Conservation (phyloP, 805 yeast species). For the Pichia californica region DNA sequence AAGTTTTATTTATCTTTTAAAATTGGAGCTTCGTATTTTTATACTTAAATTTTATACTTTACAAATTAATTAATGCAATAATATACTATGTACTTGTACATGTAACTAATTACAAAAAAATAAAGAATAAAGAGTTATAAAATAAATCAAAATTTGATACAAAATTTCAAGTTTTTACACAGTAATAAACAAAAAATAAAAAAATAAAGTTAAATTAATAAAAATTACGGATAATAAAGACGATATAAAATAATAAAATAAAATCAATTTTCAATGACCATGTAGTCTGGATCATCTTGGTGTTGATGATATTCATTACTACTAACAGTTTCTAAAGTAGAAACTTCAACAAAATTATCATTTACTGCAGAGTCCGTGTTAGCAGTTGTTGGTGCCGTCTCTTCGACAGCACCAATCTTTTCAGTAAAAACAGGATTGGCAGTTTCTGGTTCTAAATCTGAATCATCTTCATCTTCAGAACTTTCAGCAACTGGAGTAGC, state of each 20-base stretch:
- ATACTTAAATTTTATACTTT: no score
- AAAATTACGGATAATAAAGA: no score
- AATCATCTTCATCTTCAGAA: constrained; percentile 15
- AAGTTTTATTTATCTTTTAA: no score
- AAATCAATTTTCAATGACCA: constrained; percentile 23
- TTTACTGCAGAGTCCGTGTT: constrained; percentile 4
- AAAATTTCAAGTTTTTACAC: no score
- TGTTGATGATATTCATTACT: constrained; percentile 40
- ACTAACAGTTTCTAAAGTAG: constrained; percentile 42
- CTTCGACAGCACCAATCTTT: constrained; percentile 16
- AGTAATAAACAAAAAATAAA: neutral
- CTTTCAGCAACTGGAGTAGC: neutral
- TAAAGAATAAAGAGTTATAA: no score
- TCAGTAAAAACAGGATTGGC: constrained; percentile 29
- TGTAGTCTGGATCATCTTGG: constrained; percentile 43
- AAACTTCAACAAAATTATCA: constrained; percentile 28
- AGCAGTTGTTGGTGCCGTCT: constrained; percentile 5
- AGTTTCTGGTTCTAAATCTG: constrained; percentile 17
- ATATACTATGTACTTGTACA: no score
- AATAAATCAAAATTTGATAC: no score
- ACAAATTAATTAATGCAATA: no score
- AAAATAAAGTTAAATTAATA: neutral
- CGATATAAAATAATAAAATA: no score
- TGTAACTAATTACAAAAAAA: no score
- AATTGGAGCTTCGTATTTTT: no score